Evolutionary conservation across 2,329 filamentous ascomycete species (phyloP).

Genomic region (Phaeosphaeriaceae sp.): DNA sequence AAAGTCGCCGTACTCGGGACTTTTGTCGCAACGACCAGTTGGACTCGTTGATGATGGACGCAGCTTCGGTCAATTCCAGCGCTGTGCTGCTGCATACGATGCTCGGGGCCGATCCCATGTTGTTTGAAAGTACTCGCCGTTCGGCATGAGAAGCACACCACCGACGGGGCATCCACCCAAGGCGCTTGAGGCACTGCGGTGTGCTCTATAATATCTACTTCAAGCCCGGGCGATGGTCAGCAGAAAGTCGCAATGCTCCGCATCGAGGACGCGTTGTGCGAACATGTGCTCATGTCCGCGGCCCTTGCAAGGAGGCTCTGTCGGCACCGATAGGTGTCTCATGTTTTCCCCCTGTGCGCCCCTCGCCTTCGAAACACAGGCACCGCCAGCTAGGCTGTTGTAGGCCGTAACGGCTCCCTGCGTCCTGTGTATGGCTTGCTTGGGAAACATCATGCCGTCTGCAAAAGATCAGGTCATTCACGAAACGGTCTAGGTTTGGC

Average conservation of each 20-base stretch:
- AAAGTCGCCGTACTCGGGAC: background rate
- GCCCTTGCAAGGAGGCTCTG: background rate
- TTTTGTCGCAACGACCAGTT: background rate
- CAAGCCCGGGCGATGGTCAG: background rate
- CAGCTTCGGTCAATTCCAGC: background rate
- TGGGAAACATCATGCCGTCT: slow-evolving; percentile 26
- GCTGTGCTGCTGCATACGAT: background rate
- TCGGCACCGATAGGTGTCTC: slow-evolving; percentile 20
- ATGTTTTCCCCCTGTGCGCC: slow-evolving; percentile 29
- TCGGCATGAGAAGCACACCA: too few species aligned
- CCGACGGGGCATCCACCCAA: too few species aligned
- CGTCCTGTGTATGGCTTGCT: slow-evolving; percentile 25
- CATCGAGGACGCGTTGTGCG: background rate
- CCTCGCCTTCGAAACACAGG: slow-evolving; percentile 31
- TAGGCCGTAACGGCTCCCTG: slow-evolving; percentile 13
- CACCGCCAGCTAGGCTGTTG: slow-evolving; percentile 21
- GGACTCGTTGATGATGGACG: background rate
- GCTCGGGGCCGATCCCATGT: background rate
- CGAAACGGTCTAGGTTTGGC: slow-evolving; percentile 34
- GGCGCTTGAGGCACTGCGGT: too few species aligned
- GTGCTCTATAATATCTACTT: background rate
- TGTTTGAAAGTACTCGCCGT: background rate
- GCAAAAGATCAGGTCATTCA: slow-evolving; percentile 26
- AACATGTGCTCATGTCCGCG: background rate
- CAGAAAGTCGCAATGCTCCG: background rate